Base-by-base conservation (phyloP, 2,329 filamentous ascomycete species). In the Aureobasidium musti region DNA sequence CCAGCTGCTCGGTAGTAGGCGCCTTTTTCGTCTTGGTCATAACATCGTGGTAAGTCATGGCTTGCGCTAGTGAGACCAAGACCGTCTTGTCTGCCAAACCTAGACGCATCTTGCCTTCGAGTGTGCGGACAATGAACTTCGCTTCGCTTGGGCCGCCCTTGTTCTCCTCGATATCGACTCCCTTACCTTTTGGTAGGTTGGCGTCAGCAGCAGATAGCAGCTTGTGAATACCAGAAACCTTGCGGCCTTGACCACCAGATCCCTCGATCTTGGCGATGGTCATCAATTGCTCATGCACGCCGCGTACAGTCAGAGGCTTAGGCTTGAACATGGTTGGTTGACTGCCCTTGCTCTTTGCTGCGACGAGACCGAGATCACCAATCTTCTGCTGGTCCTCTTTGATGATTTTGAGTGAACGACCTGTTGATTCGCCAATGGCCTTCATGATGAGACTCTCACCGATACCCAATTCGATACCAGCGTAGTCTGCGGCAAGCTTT, bases 401-500 rank as follows among this genome's bases (percentile, higher is more conserved):
- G 82, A 99, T 97, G 63, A 97, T 88, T 43, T 89, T 85, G 54
- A 97, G 79, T 73, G 88, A 96, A 68, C 95, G 88, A 11, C 95
- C 95, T 0, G 95, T 99, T 35, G 89, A 90, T 80, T 98, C 94
- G 13, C 94, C 94, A 74, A 99, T 96, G 5, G 95, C 91, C 77
- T 98, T 99, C 93, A 98, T 98, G 73, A 99, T 97, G 33, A 99
- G 80, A 0, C 94, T 98, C 79, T 99, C 95, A 66, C 95, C 95
- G 72, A 99, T 99, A n/a, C 95, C 95, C 35, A 99, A 84, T 78
- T 99, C 95, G 69, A 99, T 93, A 23, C 95, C 95, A 50, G 93
- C 90, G 77, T 97, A 99, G 74, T 99, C 95, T 3, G 95, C 94
- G 2, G 95, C 95, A 30, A 99, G 86, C 77, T 98, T 98, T 80